Evolutionary conservation across 176 grass and related monocot species (phyloP).

Genomic region (Olyra latifolia): DNA sequence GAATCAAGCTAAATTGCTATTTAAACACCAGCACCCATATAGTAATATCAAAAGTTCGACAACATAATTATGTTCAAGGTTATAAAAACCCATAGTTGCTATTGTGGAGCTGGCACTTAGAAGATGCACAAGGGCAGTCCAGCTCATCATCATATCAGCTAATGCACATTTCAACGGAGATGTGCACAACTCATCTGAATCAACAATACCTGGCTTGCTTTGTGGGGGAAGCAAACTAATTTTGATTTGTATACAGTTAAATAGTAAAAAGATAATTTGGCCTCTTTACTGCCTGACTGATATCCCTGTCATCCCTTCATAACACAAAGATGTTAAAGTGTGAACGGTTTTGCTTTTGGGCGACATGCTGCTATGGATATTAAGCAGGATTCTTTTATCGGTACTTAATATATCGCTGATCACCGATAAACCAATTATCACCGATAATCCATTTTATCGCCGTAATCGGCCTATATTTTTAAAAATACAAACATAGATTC

Average conservation of each 20-base stretch:
- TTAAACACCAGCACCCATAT: conserved; percentile 34
- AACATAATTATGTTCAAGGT: conserved; percentile 20
- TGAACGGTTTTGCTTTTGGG: conserved; percentile 11
- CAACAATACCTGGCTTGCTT: neutral
- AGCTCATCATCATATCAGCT: conserved; percentile 39
- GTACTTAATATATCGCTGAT: too few relatives aligned
- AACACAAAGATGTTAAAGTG: conserved; percentile 6
- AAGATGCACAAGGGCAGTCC: conserved; percentile 23
- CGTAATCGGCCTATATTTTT: too few relatives aligned
- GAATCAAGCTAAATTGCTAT: conserved; percentile 19
- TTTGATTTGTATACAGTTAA: neutral
- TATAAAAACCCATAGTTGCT: conserved; percentile 28
- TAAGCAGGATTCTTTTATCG: too few relatives aligned
- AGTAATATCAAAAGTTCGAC: conserved; percentile 20
- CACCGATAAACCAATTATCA: too few relatives aligned
- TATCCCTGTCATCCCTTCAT: conserved; percentile 21
- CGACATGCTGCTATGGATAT: too few relatives aligned
- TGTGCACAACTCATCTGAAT: conserved; percentile 8
- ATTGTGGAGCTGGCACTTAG: conserved; percentile 49
- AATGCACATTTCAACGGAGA: conserved; percentile 36
- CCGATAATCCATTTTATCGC: too few relatives aligned
- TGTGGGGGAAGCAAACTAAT: neutral
- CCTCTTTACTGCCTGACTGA: neutral
- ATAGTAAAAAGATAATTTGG: conserved; percentile 2
- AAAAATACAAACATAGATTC: too few relatives aligned